Evolutionary conservation across 177 flowering plant genomes (phyloP).

Genomic region (Vitis hybrid): DNA sequence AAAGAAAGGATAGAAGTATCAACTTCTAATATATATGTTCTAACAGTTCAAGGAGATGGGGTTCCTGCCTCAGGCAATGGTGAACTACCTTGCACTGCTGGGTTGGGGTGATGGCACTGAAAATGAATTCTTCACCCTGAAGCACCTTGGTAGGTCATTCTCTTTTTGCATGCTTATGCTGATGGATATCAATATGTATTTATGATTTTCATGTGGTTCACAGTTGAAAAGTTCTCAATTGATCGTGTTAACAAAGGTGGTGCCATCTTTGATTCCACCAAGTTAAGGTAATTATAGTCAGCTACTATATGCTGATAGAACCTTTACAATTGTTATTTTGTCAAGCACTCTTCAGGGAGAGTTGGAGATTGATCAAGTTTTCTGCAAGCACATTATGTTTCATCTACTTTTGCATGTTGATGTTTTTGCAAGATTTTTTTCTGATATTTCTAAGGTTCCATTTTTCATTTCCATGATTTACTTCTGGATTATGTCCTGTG

Average conservation of each 20-base stretch:
- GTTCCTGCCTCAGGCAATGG: conserved; percentile 89
- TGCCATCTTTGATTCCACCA: conserved; percentile 84
- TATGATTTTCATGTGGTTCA: conserved; percentile 14
- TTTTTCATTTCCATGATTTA: background rate
- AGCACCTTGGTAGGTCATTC: conserved; percentile 77
- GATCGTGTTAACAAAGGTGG: conserved; percentile 93
- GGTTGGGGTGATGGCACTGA: conserved; percentile 99
- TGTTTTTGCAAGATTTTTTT: background rate
- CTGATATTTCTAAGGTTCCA: background rate
- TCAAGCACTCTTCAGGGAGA: background rate
- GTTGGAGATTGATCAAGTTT: background rate
- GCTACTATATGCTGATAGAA: background rate
- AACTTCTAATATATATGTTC: background rate
- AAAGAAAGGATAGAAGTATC: background rate
- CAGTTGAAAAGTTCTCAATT: conserved; percentile 91
- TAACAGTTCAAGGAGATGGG: conserved; percentile 96
- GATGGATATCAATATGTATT: background rate
- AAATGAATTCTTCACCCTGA: conserved; percentile 83
- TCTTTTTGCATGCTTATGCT: background rate
- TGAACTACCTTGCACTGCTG: conserved; percentile 88
- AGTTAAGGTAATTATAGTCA: conserved; percentile 59
- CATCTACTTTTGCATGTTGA: background rate
- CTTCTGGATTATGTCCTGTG: no score
- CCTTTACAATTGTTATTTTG: background rate
- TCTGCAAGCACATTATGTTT: background rate